Conservation (phyloP, 441 rosid species). For the Lepidium campestre region DNA sequence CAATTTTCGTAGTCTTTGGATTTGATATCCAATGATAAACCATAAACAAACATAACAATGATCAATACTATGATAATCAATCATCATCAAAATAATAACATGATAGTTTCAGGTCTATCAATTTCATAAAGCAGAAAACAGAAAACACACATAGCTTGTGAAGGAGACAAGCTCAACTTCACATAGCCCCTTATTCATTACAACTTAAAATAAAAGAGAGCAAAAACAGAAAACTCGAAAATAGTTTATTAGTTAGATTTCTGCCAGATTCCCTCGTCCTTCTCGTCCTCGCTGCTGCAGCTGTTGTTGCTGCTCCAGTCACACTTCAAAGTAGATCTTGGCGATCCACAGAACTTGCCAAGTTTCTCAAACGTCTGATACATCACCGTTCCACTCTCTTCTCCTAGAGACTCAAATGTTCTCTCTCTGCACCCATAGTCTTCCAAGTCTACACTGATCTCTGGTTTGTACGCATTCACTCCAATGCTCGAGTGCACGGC, state of each 20-base stretch:
- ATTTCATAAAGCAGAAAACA: not conserved
- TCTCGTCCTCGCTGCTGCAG: conserved; percentile 35
- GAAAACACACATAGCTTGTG: not conserved
- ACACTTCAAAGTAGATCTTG: conserved; percentile 31
- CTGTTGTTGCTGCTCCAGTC: conserved; percentile 31
- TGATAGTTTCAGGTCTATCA: not conserved
- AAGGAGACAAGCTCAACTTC: conserved; percentile 17
- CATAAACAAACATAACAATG: not conserved
- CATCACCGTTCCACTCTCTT: conserved; percentile 26
- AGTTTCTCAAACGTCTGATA: conserved; percentile 31
- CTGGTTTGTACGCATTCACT: conserved; percentile 15
- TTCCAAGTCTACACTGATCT: conserved; percentile 19
- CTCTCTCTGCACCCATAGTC: conserved; percentile 27
- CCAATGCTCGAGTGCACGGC: conserved; percentile 28
- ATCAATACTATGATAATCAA: not conserved
- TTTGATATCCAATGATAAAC: not conserved
- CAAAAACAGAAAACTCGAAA: conserved; percentile 16
- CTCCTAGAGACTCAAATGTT: conserved; percentile 28
- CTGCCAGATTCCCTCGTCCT: conserved; percentile 33
- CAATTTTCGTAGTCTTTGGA: too few relatives aligned
- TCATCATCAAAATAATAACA: not conserved
- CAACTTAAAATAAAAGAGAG: not conserved
- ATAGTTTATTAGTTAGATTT: not conserved
- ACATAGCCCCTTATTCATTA: conserved; percentile 6
- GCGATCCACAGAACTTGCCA: conserved; percentile 25